A percentile compares a stretch with the other conserved stretches of the same genome.
phyloP scores from a whole-genome alignment of 1,284 basidiomycete species.

The Fomitopsis schrenkii region DNA sequence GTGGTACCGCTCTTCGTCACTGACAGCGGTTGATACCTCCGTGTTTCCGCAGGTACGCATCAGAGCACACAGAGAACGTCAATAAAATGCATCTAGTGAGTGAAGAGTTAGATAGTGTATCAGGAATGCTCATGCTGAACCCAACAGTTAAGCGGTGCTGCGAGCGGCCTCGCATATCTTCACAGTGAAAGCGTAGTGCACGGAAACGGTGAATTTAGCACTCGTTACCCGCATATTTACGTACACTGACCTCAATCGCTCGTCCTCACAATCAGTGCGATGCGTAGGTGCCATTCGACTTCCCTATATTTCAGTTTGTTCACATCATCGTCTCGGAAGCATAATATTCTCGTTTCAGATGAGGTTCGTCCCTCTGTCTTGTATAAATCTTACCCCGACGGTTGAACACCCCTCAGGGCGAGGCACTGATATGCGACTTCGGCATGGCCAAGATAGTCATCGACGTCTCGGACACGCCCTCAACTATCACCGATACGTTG shows the following conservation, averaged over 20 bases:
- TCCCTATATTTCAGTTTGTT: constrained; percentile 1
- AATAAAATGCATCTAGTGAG: constrained; percentile 41
- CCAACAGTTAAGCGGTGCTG: constrained; percentile 42
- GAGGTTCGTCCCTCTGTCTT: constrained; percentile 14
- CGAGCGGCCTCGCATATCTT: constrained; percentile 49
- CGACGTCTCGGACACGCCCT: constrained; percentile 43
- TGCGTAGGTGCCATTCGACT: constrained; percentile 38
- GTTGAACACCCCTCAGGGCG: constrained; percentile 29
- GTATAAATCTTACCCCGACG: background rate
- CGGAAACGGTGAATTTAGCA: constrained; percentile 43
- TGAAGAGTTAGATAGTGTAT: background rate
- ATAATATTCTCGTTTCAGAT: constrained; percentile 50
- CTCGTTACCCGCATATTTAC: background rate
- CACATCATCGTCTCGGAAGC: constrained; percentile 26
- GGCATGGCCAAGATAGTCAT: constrained; percentile 57
- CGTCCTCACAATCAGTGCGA: constrained; percentile 39
- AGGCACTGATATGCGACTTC: constrained; percentile 56
- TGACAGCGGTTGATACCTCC: background rate
- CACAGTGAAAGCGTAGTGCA: constrained; percentile 47
- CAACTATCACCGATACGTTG: constrained; percentile 33
- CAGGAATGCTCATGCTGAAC: background rate
- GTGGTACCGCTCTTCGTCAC: too few species aligned
- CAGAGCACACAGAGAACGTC: constrained; percentile 14
- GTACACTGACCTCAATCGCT: background rate
- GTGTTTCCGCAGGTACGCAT: constrained; percentile 34